Conservation (phyloP, 768 basidiomycete species). For the Rubroboletus pulcherrimus region DNA sequence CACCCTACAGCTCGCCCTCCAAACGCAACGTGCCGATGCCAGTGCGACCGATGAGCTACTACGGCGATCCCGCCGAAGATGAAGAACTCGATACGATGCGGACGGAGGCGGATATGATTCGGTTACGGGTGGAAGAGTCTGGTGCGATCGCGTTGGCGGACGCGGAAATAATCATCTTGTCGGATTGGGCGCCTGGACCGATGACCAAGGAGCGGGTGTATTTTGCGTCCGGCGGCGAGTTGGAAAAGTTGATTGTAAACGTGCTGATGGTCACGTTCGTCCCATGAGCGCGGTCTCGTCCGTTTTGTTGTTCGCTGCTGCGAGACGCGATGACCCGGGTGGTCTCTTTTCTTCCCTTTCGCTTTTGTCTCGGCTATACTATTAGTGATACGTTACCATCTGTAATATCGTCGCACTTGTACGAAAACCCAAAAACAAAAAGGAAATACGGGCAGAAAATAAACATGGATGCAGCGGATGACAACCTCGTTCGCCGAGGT, state of each 20-base stretch:
- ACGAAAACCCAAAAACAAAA: conserved; percentile 10
- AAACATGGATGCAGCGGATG: not conserved
- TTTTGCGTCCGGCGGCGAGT: conserved; percentile 59
- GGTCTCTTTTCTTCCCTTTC: not conserved
- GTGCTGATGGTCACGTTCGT: conserved; percentile 69
- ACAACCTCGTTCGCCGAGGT: not conserved
- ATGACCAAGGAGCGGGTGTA: conserved; percentile 67
- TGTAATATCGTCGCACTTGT: conserved; percentile 7
- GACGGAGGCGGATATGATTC: conserved; percentile 37
- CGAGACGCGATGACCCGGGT: not conserved
- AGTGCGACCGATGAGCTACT: conserved; percentile 39
- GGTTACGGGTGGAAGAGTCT: conserved; percentile 58
- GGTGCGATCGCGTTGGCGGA: conserved; percentile 64
- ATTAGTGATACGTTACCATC: conserved; percentile 8
- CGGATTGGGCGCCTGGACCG: conserved; percentile 45
- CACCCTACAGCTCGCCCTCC: conserved; percentile 21
- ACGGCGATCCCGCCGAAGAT: conserved; percentile 40
- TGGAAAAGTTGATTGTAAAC: conserved; percentile 75
- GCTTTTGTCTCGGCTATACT: not conserved
- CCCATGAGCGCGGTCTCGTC: conserved; percentile 37
- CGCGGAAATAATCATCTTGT: conserved; percentile 57
- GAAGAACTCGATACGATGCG: conserved; percentile 28
- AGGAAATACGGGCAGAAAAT: not conserved
- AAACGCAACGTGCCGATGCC: conserved; percentile 33
- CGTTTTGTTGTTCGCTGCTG: not conserved